Evolutionary conservation across 2,329 filamentous ascomycete genomes (phyloP), one percentile per base, ranked within the genome.

Genomic region (Beauveria australis): DNA sequence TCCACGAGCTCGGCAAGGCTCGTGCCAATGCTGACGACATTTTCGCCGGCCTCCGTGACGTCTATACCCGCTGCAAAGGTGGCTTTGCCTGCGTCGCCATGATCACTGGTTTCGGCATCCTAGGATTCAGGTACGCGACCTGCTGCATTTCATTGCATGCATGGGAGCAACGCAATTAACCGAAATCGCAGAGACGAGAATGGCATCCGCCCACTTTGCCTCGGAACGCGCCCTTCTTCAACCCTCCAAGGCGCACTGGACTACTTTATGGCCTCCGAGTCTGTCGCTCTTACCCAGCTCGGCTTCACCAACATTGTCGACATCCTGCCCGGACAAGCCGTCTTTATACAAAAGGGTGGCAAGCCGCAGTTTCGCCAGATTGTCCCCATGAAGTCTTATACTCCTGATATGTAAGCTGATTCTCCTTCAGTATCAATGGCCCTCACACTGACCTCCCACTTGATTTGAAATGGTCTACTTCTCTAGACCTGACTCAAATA

Each of bases 221-320:
- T 96, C 10, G 92, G 92, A 47, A 89, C 86, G 53, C 83, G 91
- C 59, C 81, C 84, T 1, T 91, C 89, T 1, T 74, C 78, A 16
- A 88, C 80, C 0, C 62, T 85, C 44, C 80, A 83, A 41, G 78
- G 82, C 5, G 86, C 85, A 6, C 87, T 75, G 63, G 92, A 96
- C 74, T 96, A 95, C 77, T 91, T 96, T 82, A 84, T 96, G 78
- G 91, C 91, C 1, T 96, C 91, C 0, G 92, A 96, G 74, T 93
- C 89, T 9, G 86, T 96, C 54, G 92, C 91, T 9, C 78, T 96
- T 52, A 83, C 83, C 51, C 91, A 95, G 72, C 86, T 93, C 53
- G 91, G 91, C 18, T 96, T 94, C 76, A 79, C 74, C 40, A 80
- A 91, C 69, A 87, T 95, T 67, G 75, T 81, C 44, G 89, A 96